Conservation (phyloP, 2,329 filamentous ascomycete species). For the Microascus cirrosus region DNA sequence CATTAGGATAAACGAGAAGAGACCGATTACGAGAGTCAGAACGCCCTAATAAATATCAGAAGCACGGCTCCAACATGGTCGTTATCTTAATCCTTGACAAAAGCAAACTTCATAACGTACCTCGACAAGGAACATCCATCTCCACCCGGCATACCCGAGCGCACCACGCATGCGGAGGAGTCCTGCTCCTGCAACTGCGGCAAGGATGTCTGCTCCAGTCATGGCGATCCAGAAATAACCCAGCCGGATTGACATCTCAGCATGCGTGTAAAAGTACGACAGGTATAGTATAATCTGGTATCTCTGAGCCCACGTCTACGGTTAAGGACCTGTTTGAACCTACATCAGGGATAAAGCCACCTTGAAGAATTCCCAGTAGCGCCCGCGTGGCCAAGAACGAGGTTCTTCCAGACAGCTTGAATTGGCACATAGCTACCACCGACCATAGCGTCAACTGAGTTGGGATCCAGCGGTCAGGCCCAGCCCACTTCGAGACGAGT, state of each 20-base stretch:
- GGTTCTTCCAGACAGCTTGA: constrained; percentile 22
- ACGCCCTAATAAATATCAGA: constrained; percentile 17
- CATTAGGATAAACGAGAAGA: constrained; percentile 43
- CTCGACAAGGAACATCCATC: constrained; percentile 47
- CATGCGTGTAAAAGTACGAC: constrained; percentile 31
- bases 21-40: constrained; percentile 33
- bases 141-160: constrained; percentile 23
- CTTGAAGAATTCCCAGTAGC: constrained; percentile 29
- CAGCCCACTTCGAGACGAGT: constrained; percentile 45
- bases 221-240: constrained; percentile 30
- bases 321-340: constrained; percentile 7
- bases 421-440: constrained; percentile 37
- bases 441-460: constrained; percentile 46
- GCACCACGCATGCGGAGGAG: constrained; percentile 28
- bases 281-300: constrained; percentile 21
- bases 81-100: no score
- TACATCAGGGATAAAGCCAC: constrained; percentile 34
- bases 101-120: constrained; percentile 16
- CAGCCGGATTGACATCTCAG: constrained; percentile 25
- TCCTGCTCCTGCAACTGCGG: constrained; percentile 24
- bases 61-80: background rate
- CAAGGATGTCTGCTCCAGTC: constrained; percentile 25
- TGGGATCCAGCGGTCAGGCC: constrained; percentile 49
- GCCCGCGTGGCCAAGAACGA: constrained; percentile 26
- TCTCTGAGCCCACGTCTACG: background rate